phyloP scores from a whole-genome alignment of 352 stramenopile species.

The Thraustochytrium striatum region DNA sequence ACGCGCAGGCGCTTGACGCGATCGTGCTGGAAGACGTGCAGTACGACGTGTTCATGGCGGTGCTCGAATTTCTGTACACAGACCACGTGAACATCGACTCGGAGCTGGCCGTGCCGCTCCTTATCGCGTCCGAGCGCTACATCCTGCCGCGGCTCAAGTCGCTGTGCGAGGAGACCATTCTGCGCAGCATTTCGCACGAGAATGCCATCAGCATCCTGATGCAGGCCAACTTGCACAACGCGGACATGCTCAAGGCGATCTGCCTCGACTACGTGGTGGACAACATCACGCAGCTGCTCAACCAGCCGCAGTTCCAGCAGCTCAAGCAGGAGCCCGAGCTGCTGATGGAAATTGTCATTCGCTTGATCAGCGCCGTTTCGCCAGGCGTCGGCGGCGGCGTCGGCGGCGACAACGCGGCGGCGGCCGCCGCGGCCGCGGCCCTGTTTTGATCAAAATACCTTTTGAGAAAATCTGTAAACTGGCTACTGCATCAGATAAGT shows the following conservation, averaged over 20 bases:
- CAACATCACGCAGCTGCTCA: conserved; percentile 59
- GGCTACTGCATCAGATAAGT: conserved; percentile 50
- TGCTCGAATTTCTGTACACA: conserved; percentile 73
- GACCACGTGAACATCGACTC: conserved; percentile 60
- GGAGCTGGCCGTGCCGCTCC: conserved; percentile 63
- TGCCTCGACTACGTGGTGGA: conserved; percentile 68
- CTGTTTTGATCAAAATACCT: neutral
- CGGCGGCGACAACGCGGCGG: neutral
- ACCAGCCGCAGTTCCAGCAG: conserved; percentile 56
- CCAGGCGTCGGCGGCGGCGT: neutral
- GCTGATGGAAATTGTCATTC: conserved; percentile 70
- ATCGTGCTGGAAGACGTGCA: conserved; percentile 33
- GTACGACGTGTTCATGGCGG: conserved; percentile 65
- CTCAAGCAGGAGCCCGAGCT: conserved; percentile 69
- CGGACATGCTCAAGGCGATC: conserved; percentile 66
- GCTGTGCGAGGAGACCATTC: conserved; percentile 68
- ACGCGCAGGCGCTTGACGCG: neutral
- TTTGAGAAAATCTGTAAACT: neutral
- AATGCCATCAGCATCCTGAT: conserved; percentile 60
- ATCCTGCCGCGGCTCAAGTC: conserved; percentile 68
- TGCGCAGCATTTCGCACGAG: conserved; percentile 61
- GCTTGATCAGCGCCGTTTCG: conserved; percentile 8
- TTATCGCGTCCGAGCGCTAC: conserved; percentile 69
- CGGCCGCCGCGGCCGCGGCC: neutral
- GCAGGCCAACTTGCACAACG: conserved; percentile 60